Conservation (phyloP, 805 yeast genomes). For the Lachancea sp. region DNA sequence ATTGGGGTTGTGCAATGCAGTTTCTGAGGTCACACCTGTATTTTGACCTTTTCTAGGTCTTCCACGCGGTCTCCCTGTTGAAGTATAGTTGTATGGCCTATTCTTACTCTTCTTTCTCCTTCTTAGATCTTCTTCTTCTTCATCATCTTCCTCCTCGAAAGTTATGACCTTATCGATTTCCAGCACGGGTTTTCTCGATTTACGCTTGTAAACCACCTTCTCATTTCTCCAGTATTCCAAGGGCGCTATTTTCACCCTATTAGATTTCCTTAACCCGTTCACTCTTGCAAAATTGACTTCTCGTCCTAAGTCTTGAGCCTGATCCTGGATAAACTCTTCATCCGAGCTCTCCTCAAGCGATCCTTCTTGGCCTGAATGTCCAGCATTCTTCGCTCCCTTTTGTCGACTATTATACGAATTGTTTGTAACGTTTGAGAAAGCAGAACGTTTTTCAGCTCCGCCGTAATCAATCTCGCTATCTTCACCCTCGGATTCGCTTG, state of each 20-base stretch:
- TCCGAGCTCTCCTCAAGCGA: conserved; percentile 21
- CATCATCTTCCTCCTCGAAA: conserved; percentile 25
- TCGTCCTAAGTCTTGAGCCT: conserved; percentile 14
- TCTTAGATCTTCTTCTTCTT: conserved; percentile 19
- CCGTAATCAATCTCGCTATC: neutral
- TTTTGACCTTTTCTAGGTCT: conserved; percentile 23
- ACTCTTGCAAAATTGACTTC: conserved; percentile 17
- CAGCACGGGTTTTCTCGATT: conserved; percentile 39
- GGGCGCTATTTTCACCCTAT: conserved; percentile 60
- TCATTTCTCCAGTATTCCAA: conserved; percentile 84
- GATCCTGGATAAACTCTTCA: conserved; percentile 20
- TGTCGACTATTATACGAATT: neutral
- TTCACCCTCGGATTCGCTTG: conserved; percentile 5
- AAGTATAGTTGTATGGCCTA: conserved; percentile 22
- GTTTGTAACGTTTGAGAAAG: neutral
- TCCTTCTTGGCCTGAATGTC: neutral
- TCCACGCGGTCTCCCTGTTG: conserved; percentile 25
- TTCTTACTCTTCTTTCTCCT: conserved; percentile 8
- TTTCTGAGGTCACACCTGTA: neutral
- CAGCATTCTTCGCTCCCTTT: neutral
- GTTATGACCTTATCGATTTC: conserved; percentile 55
- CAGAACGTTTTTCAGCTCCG: neutral
- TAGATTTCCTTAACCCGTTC: conserved; percentile 51
- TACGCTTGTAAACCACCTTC: conserved; percentile 51
- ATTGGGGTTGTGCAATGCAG: conserved; percentile 15